Evolutionary conservation across 176 grass and related monocot species (phyloP), one percentile per base, ranked within the genome.

Genomic region (Dactylis glomerata): DNA sequence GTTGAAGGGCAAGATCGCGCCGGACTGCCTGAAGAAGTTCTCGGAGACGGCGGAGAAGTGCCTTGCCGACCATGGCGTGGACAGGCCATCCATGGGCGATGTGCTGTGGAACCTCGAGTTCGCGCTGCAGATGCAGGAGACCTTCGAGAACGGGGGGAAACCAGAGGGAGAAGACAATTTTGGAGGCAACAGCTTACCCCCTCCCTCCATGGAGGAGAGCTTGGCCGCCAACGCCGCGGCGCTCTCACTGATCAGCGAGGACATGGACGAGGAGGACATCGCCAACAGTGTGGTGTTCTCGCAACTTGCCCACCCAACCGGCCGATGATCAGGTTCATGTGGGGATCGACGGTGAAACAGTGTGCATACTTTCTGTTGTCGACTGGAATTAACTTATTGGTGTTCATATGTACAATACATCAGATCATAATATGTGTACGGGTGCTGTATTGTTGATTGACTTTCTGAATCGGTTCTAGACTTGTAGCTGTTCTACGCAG

Each of bases 101-200:
- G 87, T 89, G 70, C 78, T 89, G 5, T 89, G 87, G 87, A 89
- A 89, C 51, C 82, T 89, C 3, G 87, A 89, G 72, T 89, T 89
- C 31, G 87, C 82, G 23, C 51, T 89, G 62, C 88, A 86, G 71
- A 71, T 82, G 78, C 88, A 89, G 77, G 88, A 89, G 9, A 89
- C 88, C 19, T 89, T 86, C 10, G 88, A 89, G 51, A 85, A 81
- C 41, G 78, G 88, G 0, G 83, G 83, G 1, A 85, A 86, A 34
- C 51, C 78, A 2, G 78, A 89, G 41, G 78, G 32, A 0, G 40
- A 12, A 2, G 78, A 61, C 7, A 69, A 51, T 17, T 11, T 19
- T 5, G 6, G 42, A 20, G 10, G 23, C n/a, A 61, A 47, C 30
- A 59, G 47, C 13, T 17, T 73, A 59, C 11, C 11, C 2, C 73